phyloP scores from a whole-genome alignment of 129 eudicot species.

The Glebionis coronaria region DNA sequence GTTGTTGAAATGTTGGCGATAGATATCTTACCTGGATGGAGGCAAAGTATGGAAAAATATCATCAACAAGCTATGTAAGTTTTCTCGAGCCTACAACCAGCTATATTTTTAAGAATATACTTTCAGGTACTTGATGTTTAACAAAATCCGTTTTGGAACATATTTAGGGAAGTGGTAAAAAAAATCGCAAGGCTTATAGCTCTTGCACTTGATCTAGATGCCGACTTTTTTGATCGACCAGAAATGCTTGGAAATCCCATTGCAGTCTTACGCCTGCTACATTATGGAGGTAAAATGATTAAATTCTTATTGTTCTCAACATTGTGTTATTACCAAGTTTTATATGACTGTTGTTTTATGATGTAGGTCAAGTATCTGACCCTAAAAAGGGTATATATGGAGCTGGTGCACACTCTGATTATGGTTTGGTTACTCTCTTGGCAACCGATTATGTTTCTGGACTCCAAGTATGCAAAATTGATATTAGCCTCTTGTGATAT shows the following conservation, averaged over 20 bases:
- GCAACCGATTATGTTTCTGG: conserved; percentile 70
- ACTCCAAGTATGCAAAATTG: conserved; percentile 60
- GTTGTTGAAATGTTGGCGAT: conserved; percentile 21
- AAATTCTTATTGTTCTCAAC: no score
- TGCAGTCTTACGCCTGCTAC: conserved; percentile 68
- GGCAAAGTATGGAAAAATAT: conserved; percentile 85
- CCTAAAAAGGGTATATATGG: conserved; percentile 80
- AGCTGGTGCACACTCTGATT: conserved; percentile 96
- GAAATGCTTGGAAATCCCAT: conserved; percentile 64
- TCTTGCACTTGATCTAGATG: conserved; percentile 69
- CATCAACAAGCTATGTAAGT: conserved; percentile 81
- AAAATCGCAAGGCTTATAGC: conserved; percentile 71
- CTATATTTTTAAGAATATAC: neutral
- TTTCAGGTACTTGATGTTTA: neutral
- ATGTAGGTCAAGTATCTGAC: conserved; percentile 64
- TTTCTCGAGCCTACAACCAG: conserved; percentile 2
- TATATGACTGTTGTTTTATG: no score
- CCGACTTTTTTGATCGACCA: conserved; percentile 57
- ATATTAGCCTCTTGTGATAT: neutral
- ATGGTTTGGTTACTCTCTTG: conserved; percentile 80
- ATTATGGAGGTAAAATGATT: conserved; percentile 65
- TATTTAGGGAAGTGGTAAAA: conserved; percentile 62
- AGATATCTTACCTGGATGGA: conserved; percentile 86
- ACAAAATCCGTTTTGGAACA: neutral
- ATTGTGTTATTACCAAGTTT: no score